Conservation (phyloP, 306 rosid species). For the Acmispon strigosus region DNA sequence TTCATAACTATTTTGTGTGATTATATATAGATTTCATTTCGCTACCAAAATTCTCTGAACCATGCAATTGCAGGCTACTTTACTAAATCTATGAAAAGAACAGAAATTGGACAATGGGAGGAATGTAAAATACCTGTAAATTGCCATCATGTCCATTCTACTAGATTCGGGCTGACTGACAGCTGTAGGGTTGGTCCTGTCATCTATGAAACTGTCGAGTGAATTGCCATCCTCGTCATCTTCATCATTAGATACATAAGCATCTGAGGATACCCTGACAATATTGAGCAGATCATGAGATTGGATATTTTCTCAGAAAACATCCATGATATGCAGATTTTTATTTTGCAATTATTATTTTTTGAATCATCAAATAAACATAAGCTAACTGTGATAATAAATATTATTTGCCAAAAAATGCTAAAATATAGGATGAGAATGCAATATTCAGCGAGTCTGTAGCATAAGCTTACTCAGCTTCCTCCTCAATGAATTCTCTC, state of each 20-base stretch:
- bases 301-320: conserved; percentile 5
- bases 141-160: conserved; percentile 77
- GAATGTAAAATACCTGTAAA: conserved; percentile 58
- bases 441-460: conserved; percentile 7
- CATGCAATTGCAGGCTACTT: background rate
- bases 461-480: conserved; percentile 78
- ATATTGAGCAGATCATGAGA: conserved; percentile 24
- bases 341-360: background rate
- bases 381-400: background rate
- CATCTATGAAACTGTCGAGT: conserved; percentile 87
- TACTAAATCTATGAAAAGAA: background rate
- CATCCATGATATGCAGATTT: background rate
- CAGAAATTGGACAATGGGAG: background rate
- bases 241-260: conserved; percentile 60
- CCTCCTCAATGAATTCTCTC: conserved; percentile 77
- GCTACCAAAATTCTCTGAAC: background rate
- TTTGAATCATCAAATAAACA: background rate
- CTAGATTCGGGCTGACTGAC: conserved; percentile 53
- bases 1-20: background rate
- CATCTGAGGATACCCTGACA: conserved; percentile 66
- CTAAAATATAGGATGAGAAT: conserved; percentile 15
- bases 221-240: conserved; percentile 58
- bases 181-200: conserved; percentile 53
- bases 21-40: background rate
- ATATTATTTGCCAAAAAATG: background rate